phyloP scores from a whole-genome alignment of 2,329 filamentous ascomycete genomes.

The Capronia coronata region DNA sequence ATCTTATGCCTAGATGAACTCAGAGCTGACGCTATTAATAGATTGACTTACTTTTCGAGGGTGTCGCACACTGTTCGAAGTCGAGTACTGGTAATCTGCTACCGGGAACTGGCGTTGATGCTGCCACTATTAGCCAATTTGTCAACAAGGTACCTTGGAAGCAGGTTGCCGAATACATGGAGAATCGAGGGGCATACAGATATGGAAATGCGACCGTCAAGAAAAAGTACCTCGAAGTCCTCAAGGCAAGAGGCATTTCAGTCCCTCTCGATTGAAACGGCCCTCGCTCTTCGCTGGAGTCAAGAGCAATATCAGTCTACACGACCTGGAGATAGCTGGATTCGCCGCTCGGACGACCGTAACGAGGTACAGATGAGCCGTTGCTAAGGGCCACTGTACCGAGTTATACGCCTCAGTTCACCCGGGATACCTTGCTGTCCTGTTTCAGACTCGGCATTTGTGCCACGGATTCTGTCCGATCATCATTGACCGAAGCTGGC shows the following conservation, averaged over 20 bases:
- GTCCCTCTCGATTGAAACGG: not conserved
- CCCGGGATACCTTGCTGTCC: too few relatives aligned
- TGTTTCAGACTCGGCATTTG: too few relatives aligned
- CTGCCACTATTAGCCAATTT: slow-evolving; percentile 15
- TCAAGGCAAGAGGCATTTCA: slow-evolving; percentile 10
- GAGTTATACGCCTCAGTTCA: too few relatives aligned
- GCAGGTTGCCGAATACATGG: slow-evolving; percentile 50
- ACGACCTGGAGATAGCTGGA: too few relatives aligned
- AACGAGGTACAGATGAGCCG: too few relatives aligned
- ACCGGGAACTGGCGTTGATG: slow-evolving; percentile 8
- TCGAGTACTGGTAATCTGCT: slow-evolving; percentile 8
- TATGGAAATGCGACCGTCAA: slow-evolving; percentile 58
- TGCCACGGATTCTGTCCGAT: too few relatives aligned
- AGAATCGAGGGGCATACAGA: slow-evolving; percentile 50
- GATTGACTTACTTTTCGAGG: slow-evolving; percentile 39
- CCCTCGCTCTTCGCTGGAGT: not conserved
- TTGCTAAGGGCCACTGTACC: too few relatives aligned
- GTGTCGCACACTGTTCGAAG: slow-evolving; percentile 31
- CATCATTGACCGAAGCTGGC: too few relatives aligned
- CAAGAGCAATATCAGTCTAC: not conserved
- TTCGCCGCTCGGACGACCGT: too few relatives aligned
- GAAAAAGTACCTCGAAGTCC: slow-evolving; percentile 53
- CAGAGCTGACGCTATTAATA: slow-evolving; percentile 26
- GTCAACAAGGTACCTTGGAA: slow-evolving; percentile 53
- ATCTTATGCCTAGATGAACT: not conserved